Evolutionary conservation across 2,329 filamentous ascomycete species (phyloP).

Genomic region (Aspergillus brunneoviolaceus): DNA sequence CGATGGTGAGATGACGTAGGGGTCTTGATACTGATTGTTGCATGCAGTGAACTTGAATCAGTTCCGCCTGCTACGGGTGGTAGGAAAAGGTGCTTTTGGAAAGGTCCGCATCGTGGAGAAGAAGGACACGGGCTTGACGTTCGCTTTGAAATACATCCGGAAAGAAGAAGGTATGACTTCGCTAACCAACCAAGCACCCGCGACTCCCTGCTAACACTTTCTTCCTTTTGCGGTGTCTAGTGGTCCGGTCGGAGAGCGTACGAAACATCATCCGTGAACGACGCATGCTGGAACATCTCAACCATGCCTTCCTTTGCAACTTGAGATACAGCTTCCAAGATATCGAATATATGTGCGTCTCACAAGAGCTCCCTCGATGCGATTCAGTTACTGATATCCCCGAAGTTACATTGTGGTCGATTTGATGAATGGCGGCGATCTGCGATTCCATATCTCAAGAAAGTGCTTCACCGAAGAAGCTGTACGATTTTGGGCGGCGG

Average conservation of each 20-base stretch:
- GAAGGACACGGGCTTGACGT: constrained; percentile 90
- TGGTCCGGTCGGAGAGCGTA: constrained; percentile 95
- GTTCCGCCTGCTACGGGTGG: constrained; percentile 90
- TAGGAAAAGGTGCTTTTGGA: constrained; percentile 96
- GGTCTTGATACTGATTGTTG: constrained; percentile 14
- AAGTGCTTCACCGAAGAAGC: constrained; percentile 98
- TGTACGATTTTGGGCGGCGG: constrained; percentile 93
- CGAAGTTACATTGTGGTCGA: constrained; percentile 86
- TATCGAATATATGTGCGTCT: constrained; percentile 88
- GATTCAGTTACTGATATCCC: constrained; percentile 24
- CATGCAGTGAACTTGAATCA: constrained; percentile 87
- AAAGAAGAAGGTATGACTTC: constrained; percentile 78
- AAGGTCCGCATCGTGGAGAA: constrained; percentile 98
- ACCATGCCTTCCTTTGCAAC: constrained; percentile 97
- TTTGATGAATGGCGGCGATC: constrained; percentile 94
- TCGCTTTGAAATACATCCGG: constrained; percentile 95
- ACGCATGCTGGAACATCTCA: constrained; percentile 96
- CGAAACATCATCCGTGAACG: constrained; percentile 97
- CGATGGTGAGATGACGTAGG: not conserved
- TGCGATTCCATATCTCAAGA: constrained; percentile 95
- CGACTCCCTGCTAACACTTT: constrained; percentile 12
- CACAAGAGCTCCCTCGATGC: not conserved
- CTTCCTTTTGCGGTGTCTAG: constrained; percentile 51
- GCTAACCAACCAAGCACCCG: constrained; percentile 4
- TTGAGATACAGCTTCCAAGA: constrained; percentile 98